Evolutionary conservation across 768 basidiomycete species (phyloP), one percentile per base, ranked within the genome.

Genomic region (Candolleomyces eurysporus): DNA sequence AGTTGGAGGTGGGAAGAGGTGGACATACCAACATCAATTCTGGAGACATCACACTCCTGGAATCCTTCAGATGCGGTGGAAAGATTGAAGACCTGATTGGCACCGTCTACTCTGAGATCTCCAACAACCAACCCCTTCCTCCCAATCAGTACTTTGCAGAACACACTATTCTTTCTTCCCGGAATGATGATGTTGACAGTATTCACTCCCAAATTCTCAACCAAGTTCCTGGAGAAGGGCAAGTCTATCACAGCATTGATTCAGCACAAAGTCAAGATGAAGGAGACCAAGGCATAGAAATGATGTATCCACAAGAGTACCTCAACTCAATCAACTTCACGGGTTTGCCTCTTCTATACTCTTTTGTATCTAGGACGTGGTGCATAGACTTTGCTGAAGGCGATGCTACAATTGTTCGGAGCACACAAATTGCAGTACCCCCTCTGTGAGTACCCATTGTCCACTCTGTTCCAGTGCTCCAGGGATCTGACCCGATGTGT

Each of bases 151-250:
- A 71, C 66, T 79, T 78, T 64, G 57, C 64, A 2, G 65, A 78
- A 3, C 69, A 71, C 0, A 73, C 67, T 10, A 79, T 82, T 49
- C 70, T 64, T n/a, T n/a, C n/a, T n/a, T n/a, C n/a, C n/a, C n/a
- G n/a, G n/a, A n/a, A n/a, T n/a, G n/a, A n/a, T n/a, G 74, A 78
- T 65, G 77, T 82, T 13, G 67, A 74, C 52, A 64, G 72, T 13
- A 64, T 82, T 53, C 78, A 78, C 52, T 2, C 62, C 10, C 22
- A 60, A 0, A 65, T 77, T 14, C 64, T 78, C 0, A 31, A 64
- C 5, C 6, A 60, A 5, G 65, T 76, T 55, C 66, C 66, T 42
- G 73, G 48, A 19, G 10, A 14, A 16, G 11, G 10, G 19, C 48
- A 49, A 22, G 21, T 22, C 48, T 49, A 10, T 22, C 48, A 49